Evolutionary conservation across 2,329 filamentous ascomycete genomes (phyloP), one percentile per base, ranked within the genome.

Genomic region (Penicillium brevicompactum): DNA sequence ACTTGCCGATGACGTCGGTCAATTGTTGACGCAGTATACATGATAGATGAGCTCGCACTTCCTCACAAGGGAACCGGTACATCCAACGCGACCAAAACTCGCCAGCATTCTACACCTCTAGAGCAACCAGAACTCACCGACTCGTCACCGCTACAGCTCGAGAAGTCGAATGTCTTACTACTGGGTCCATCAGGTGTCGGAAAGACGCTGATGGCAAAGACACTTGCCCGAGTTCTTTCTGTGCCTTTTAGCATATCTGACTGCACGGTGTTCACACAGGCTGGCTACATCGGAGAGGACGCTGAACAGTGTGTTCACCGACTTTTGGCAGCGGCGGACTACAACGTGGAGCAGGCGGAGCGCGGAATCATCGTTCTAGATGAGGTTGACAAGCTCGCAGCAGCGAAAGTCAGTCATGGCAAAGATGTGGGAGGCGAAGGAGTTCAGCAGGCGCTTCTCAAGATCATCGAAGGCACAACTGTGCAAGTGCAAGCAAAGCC

Each of bases 331-430:
- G 92, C 95, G 56, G 87, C 93, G 8, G 93, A 95, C 71, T 96
- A 96, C 73, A 90, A 96, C 64, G 85, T 94, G 27, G 86, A 87
- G 55, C 86, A 88, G 51, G 88, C 92, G 7, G 93, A 99, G 70
- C 85, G 90, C 50, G 94, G 94, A 5, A 97, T 99, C 53, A 91
- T 99, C 45, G 94, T 96, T 53, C 81, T 99, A 18, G 94, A 99
- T 65, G 94, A 99, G 76, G 91, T 99, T 52, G 94, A 99, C 79
- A 99, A 99, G 76, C 92, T 97, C 55, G 92, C 94, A 1, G 90
- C 90, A 37, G 87, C 91, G 24, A 93, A 94, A 70, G 89, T 92
- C 14, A 86, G 86, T 57, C 92, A 96, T 57, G 93, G 92, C 18
- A 90, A 95, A 65, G 94, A 99, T 68, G 94, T 99, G 2, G 90